Percentiles rank a stretch among this genome's conserved stretches.
These are phyloP conservation scores for Beauveria caledonica DNA, from an alignment of 2,329 filamentous ascomycete genomes.

Conservation along the genomic window DNA sequence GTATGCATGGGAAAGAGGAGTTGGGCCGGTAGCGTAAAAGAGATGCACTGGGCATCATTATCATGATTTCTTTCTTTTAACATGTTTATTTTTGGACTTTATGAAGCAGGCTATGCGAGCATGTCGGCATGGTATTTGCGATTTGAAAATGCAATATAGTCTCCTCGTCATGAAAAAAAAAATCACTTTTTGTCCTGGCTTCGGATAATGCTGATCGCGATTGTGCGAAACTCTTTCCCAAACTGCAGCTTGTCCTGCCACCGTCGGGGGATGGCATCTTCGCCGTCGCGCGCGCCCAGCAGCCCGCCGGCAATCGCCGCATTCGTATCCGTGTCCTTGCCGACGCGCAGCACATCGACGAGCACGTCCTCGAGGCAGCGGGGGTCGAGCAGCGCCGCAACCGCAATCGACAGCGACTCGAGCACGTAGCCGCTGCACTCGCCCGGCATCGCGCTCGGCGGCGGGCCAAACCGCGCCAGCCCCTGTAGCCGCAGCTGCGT, in stretches of 20 bases:
- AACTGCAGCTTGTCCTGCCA: constrained; percentile 35
- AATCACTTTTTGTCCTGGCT: background rate
- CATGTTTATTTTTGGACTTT: background rate
- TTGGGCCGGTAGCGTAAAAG: constrained; percentile 4
- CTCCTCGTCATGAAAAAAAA: no score
- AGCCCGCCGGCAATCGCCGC: constrained; percentile 37
- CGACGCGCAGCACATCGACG: constrained; percentile 36
- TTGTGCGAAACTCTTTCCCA: constrained; percentile 25
- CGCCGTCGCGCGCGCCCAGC: constrained; percentile 36
- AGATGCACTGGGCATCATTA: background rate
- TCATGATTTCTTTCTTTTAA: background rate
- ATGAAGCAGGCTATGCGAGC: background rate
- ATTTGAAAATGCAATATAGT: background rate
- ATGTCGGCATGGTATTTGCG: background rate
- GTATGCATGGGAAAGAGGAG: constrained; percentile 7
- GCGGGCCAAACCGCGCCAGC: constrained; percentile 26
- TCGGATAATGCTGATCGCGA: background rate
- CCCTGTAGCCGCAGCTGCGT: constrained; percentile 17
- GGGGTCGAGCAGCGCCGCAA: constrained; percentile 34
- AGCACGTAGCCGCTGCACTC: constrained; percentile 33
- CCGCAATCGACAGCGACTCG: constrained; percentile 31
- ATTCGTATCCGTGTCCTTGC: constrained; percentile 39
- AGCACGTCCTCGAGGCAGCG: constrained; percentile 34
- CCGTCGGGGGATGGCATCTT: constrained; percentile 29
- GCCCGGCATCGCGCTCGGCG: constrained; percentile 18